phyloP scores from a whole-genome alignment of 1,284 basidiomycete species.

The Rhodofomes roseus region DNA sequence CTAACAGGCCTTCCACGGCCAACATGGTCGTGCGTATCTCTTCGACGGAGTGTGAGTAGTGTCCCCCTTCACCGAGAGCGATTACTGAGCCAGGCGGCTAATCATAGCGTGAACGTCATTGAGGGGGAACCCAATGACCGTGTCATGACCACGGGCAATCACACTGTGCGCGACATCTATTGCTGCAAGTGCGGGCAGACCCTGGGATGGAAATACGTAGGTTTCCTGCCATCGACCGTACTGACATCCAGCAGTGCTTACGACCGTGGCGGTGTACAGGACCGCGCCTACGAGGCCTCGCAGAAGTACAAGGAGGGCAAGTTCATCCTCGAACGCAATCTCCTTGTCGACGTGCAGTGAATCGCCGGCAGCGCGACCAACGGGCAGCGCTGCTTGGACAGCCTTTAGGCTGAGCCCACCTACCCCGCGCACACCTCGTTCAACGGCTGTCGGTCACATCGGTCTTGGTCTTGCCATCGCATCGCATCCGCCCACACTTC shows the following conservation, averaged over 20 bases:
- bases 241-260: conserved; percentile 9
- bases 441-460: conserved; percentile 15
- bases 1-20: conserved; percentile 84
- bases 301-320: conserved; percentile 99
- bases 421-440: background rate
- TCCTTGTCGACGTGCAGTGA: conserved; percentile 80
- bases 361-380: conserved; percentile 20
- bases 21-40: conserved; percentile 93
- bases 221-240: conserved; percentile 28
- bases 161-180: conserved; percentile 93
- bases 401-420: background rate
- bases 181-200: conserved; percentile 85
- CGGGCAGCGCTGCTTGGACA: conserved; percentile 5
- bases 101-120: conserved; percentile 80
- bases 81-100: conserved; percentile 6
- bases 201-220: conserved; percentile 98
- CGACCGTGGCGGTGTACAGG: conserved; percentile 45
- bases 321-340: conserved; percentile 92
- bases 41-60: conserved; percentile 84
- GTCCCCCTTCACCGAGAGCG: background rate
- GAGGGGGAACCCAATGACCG: conserved; percentile 88
- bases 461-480: conserved; percentile 13
- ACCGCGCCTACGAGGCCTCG: conserved; percentile 81
- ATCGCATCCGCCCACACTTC: conserved; percentile 1
- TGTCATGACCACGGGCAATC: conserved; percentile 95